A percentile compares a stretch with the other conserved stretches of the same genome.
Evolutionary conservation across 2,329 filamentous ascomycete genomes (phyloP).

Genomic region (Mycosphaerelloides madeirae): DNA sequence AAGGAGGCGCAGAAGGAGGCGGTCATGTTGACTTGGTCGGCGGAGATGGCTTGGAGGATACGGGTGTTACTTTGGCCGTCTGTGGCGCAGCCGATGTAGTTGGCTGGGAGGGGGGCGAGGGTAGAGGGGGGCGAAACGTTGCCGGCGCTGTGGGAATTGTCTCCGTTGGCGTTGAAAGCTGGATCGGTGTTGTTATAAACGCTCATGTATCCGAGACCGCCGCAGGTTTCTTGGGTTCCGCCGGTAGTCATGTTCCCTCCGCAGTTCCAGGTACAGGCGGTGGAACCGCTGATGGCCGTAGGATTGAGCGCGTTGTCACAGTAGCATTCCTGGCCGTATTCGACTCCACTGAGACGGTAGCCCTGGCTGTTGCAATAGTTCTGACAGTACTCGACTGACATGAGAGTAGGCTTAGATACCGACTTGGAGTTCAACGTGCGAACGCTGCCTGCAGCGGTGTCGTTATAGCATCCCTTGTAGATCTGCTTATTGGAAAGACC

Average conservation of each 20-base stretch:
- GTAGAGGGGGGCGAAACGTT: conserved; percentile 15
- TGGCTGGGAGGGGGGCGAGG: conserved; percentile 20
- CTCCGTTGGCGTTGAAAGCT: conserved; percentile 20
- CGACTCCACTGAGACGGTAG: conserved; percentile 30
- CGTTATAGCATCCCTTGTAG: conserved; percentile 36
- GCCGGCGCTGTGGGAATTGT: conserved; percentile 18
- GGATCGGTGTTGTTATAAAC: conserved; percentile 33
- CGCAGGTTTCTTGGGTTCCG: conserved; percentile 28
- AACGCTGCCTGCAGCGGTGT: conserved; percentile 20
- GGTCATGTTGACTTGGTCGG: conserved; percentile 23
- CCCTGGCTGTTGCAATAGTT: conserved; percentile 26
- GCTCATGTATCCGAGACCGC: conserved; percentile 28
- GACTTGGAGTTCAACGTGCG: conserved; percentile 25
- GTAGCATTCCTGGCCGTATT: conserved; percentile 32
- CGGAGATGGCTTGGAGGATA: conserved; percentile 18
- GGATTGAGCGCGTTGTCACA: conserved; percentile 33
- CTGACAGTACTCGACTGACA: conserved; percentile 35
- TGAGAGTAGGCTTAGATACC: conserved; percentile 22
- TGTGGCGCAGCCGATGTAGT: conserved; percentile 30
- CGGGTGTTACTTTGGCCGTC: conserved; percentile 20
- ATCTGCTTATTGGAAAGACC: conserved; percentile 20
- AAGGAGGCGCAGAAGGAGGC: conserved; percentile 26
- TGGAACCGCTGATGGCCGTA: conserved; percentile 16
- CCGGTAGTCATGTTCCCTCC: conserved; percentile 26
- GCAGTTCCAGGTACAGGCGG: conserved; percentile 24